Conservation (phyloP, 257 asterid species). For the Przewalskia tangutica region DNA sequence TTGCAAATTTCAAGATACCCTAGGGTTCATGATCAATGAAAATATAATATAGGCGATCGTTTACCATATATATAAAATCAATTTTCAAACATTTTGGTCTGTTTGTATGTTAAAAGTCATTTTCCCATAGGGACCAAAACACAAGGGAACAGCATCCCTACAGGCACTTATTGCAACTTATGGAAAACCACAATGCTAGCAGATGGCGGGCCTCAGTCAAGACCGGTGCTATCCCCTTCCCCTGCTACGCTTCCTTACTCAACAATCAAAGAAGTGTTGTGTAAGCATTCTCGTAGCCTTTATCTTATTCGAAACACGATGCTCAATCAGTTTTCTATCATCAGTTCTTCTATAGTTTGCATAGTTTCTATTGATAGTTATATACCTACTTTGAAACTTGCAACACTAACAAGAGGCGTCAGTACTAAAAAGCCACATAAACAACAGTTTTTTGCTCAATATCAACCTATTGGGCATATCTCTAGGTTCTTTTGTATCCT, state of each 20-base stretch:
- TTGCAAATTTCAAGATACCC: no score
- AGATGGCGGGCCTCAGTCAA: no score
- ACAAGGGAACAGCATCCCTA: background rate
- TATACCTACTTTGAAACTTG: background rate
- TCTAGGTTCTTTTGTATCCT: background rate
- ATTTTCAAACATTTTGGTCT: background rate
- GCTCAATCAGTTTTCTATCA: background rate
- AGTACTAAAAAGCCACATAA: background rate
- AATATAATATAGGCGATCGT: background rate
- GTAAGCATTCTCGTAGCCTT: no score
- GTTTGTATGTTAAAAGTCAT: background rate
- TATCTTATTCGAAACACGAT: no score
- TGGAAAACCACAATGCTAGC: no score
- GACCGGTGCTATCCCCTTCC: no score
- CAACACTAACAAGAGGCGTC: background rate
- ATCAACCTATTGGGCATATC: background rate
- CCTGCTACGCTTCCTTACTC: no score
- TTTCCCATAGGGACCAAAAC: background rate
- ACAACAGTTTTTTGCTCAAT: background rate
- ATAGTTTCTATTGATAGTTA: no score
- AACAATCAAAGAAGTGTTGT: no score
- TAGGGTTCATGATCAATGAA: background rate
- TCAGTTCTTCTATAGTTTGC: background rate
- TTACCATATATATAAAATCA: background rate
- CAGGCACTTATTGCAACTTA: background rate